These are phyloP conservation scores for Brettanomyces naardenensis DNA, from an alignment of 805 yeast genomes.

Conservation along the genomic window DNA sequence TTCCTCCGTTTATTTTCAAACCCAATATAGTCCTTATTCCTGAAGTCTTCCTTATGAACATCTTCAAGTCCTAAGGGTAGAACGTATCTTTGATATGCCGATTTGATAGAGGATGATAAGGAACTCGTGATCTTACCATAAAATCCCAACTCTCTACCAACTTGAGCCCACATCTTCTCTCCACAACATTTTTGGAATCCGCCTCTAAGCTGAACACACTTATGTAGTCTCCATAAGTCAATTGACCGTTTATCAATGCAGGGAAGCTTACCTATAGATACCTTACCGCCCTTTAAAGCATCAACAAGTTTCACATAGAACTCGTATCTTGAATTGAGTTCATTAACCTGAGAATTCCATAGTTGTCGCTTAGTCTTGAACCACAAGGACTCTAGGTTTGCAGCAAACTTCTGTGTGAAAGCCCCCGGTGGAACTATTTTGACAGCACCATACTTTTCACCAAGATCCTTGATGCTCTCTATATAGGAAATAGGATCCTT, in stretches of 20 bases:
- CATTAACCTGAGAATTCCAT: constrained; percentile 35
- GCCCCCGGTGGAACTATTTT: constrained; percentile 57
- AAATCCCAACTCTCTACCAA: constrained; percentile 75
- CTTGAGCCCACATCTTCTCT: constrained; percentile 72
- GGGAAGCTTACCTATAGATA: constrained; percentile 40
- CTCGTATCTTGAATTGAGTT: constrained; percentile 33
- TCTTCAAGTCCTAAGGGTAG: constrained; percentile 15
- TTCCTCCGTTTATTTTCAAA: constrained; percentile 2
- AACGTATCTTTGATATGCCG: constrained; percentile 45
- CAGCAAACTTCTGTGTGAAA: constrained; percentile 16
- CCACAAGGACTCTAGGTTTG: constrained; percentile 41
- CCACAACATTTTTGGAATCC: constrained; percentile 59
- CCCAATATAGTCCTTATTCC: constrained; percentile 3
- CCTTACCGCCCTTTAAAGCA: constrained; percentile 6
- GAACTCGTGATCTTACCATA: constrained; percentile 67
- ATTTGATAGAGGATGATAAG: constrained; percentile 55
- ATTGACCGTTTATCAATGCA: constrained; percentile 58
- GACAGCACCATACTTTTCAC: constrained; percentile 61
- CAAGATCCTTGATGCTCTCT: constrained; percentile 43
- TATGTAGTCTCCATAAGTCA: constrained; percentile 53
- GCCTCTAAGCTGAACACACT: constrained; percentile 55
- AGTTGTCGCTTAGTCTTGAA: constrained; percentile 43
- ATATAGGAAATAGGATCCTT: constrained; percentile 60
- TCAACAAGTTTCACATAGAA: constrained; percentile 41
- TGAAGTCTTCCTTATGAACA: constrained; percentile 9